Base-by-base conservation (phyloP, 495 filamentous ascomycete genomes). In the Cercophora sp. region DNA sequence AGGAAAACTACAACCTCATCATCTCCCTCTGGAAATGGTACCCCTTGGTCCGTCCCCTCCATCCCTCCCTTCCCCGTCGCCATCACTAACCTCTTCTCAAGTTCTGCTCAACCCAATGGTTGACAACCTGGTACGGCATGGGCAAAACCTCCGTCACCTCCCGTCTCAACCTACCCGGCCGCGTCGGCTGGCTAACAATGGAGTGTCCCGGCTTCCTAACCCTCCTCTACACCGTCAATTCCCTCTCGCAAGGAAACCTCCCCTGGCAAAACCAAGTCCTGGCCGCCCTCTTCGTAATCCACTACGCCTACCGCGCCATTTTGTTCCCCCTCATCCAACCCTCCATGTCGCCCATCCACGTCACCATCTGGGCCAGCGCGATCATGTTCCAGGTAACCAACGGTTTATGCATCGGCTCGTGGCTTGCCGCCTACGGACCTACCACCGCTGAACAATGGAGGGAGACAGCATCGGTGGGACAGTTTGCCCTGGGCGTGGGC, bases 301-400 rank as follows among this genome's bases (percentile, higher is more conserved):
- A 98, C 69, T 98, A 98, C 71, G 51, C 82, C 61, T 90, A 98
- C 76, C 88, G 93, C 55, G 87, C 92, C 16, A 67, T 96, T 48
- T 68, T 96, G 51, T 82, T 83, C 29, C 91, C 93, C 1, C 74
- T 91, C 57, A 75, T 91, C 25, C 89, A 91, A 47, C 91, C 90
- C 0, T 87, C 82, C 67, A 96, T 98, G 86, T 91, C 91, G 8
- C 91, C 91, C 19, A 86, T 92, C 44, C 87, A 90, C 65, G 55
- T 78, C 8, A 48, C 80, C 15, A 70, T 96, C 54, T 83, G 82
- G 73, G 5, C 68, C 35, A 69, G 64, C 3, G 91, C 81, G 1
- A 48, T 84, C 27, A 1, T 56, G 20, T 96, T 95, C 71, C 92
- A 98, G 61, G 57, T 91, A 60, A 62, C 79, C 64, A 98, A 98